phyloP scores from a whole-genome alignment of 2,329 filamentous ascomycete species.

The Plenodomus lindquistii region DNA sequence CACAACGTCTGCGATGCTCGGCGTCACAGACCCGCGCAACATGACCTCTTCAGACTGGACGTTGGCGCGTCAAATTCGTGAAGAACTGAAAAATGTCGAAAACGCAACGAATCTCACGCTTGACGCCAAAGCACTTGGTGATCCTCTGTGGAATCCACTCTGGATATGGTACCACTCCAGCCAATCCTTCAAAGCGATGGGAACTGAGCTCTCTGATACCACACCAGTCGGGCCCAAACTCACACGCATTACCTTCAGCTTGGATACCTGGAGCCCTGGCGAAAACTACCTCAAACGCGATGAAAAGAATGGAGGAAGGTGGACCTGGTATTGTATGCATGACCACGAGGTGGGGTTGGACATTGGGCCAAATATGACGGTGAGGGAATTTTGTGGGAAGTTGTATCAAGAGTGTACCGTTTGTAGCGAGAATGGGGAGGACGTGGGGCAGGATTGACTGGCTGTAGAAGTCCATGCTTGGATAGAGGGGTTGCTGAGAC shows the following conservation, averaged over 20 bases:
- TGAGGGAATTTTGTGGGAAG: slow-evolving; percentile 36
- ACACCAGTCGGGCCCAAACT: slow-evolving; percentile 21
- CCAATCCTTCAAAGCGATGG: slow-evolving; percentile 40
- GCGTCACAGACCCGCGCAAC: slow-evolving; percentile 38
- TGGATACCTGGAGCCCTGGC: slow-evolving; percentile 43
- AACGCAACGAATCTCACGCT: slow-evolving; percentile 28
- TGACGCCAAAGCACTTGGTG: slow-evolving; percentile 41
- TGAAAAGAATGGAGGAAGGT: slow-evolving; percentile 20
- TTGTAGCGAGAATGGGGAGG: slow-evolving; percentile 24
- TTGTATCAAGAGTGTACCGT: slow-evolving; percentile 33
- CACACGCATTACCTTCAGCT: slow-evolving; percentile 37
- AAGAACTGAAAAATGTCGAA: slow-evolving; percentile 23
- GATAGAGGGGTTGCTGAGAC: slow-evolving; percentile 1
- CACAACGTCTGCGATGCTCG: slow-evolving; percentile 42
- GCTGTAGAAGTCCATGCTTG: not conserved
- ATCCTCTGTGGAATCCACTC: slow-evolving; percentile 46
- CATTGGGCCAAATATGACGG: slow-evolving; percentile 22
- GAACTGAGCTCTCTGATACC: slow-evolving; percentile 13
- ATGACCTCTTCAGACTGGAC: slow-evolving; percentile 39
- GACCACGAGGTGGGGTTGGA: slow-evolving; percentile 32
- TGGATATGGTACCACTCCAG: slow-evolving; percentile 46
- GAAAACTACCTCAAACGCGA: slow-evolving; percentile 40
- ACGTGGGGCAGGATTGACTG: slow-evolving; percentile 5
- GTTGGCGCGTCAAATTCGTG: slow-evolving; percentile 32
- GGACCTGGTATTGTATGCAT: slow-evolving; percentile 41